Conservation (phyloP, 164 flowering plant species). For the Echeveria elegans region DNA sequence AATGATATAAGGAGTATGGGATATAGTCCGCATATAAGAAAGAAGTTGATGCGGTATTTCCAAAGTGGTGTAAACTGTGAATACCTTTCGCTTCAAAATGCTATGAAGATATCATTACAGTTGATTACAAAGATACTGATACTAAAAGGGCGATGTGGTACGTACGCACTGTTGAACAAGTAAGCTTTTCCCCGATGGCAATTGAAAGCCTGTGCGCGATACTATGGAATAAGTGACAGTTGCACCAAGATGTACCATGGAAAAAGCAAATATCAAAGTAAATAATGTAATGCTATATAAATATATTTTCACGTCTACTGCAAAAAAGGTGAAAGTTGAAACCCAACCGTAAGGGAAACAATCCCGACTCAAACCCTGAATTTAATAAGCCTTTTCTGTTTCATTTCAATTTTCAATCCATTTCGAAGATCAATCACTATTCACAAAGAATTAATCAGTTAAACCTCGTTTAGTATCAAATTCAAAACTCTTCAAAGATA, state of each 20-base stretch:
- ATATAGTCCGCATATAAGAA: background rate
- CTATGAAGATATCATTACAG: background rate
- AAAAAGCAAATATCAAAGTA: no score
- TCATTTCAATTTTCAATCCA: no score
- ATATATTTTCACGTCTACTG: no score
- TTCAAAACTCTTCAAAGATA: background rate
- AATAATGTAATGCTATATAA: no score
- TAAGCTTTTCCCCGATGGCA: slow-evolving; percentile 73
- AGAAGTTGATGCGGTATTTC: background rate
- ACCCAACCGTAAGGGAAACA: no score
- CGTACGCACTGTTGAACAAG: slow-evolving; percentile 66
- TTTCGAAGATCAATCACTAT: background rate
- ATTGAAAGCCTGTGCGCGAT: slow-evolving; percentile 49
- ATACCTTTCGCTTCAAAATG: background rate
- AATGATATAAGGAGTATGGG: background rate
- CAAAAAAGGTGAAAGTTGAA: no score
- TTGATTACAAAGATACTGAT: background rate
- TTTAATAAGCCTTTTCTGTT: no score
- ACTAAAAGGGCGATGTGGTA: background rate
- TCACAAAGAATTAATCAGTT: background rate
- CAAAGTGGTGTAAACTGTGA: no score
- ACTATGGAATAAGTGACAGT: slow-evolving; percentile 8
- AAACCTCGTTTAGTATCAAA: background rate
- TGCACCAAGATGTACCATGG: background rate
- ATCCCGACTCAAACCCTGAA: no score